These are phyloP conservation scores for Agaricus bisporus DNA, from an alignment of 768 basidiomycete species.

Conservation along the genomic window DNA sequence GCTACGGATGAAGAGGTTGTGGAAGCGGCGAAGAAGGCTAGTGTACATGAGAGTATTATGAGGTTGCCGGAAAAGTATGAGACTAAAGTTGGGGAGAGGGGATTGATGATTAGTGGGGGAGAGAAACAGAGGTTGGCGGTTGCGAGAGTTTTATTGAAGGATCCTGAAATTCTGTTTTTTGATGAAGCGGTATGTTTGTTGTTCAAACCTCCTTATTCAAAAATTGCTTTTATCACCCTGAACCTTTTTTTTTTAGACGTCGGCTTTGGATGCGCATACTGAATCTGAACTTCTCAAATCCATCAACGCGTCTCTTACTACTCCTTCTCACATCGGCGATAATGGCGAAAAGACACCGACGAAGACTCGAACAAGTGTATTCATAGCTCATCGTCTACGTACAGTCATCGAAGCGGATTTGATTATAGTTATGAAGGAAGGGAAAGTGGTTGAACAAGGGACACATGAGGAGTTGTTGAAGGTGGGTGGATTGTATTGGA, in stretches of 20 bases:
- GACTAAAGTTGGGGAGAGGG: conserved; percentile 93
- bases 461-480: conserved; percentile 81
- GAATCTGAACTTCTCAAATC: conserved; percentile 95
- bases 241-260: conserved; percentile 61
- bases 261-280: conserved; percentile 91
- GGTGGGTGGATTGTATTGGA: conserved; percentile 61
- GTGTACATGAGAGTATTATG: conserved; percentile 76
- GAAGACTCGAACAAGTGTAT: conserved; percentile 74
- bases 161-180: conserved; percentile 95
- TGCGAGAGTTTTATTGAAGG: conserved; percentile 86
- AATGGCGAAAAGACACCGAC: conserved; percentile 35
- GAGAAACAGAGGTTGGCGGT: conserved; percentile 98
- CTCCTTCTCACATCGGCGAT: conserved; percentile 14
- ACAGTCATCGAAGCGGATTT: conserved; percentile 92
- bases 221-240: too few relatives aligned
- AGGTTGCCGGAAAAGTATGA: conserved; percentile 79
- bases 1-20: conserved; percentile 88
- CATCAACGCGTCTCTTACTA: conserved; percentile 72
- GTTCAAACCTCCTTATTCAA: too few relatives aligned
- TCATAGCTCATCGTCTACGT: conserved; percentile 90
- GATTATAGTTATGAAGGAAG: conserved; percentile 92
- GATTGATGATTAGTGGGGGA: conserved; percentile 96
- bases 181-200: conserved; percentile 82
- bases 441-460: conserved; percentile 86
- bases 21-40: conserved; percentile 79